These are phyloP conservation scores for Verticillium isaacii DNA, from an alignment of 2,329 filamentous ascomycete species.

Conservation along the genomic window DNA sequence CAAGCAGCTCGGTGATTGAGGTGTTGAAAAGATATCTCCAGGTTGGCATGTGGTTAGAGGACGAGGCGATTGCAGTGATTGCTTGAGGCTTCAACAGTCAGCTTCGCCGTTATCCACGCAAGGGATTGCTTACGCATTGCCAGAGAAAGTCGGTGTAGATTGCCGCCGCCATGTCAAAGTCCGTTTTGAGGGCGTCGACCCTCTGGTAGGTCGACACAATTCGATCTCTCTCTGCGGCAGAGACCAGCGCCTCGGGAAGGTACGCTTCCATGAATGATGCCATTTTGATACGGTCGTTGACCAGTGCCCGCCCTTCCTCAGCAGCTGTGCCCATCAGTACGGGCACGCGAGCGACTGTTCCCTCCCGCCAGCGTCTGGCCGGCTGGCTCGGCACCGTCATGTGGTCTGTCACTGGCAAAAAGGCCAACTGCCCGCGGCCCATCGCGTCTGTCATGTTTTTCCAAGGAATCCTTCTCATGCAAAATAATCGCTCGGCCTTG, in stretches of 20 bases:
- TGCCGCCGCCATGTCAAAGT: conserved; percentile 19
- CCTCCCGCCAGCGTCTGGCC: neutral
- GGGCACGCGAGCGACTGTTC: conserved; percentile 14
- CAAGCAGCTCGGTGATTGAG: conserved; percentile 15
- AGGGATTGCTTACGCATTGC: conserved; percentile 18
- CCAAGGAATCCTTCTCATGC: conserved; percentile 15
- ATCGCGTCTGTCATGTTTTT: conserved; percentile 13
- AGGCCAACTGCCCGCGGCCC: neutral
- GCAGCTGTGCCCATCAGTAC: conserved; percentile 18
- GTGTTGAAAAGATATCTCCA: conserved; percentile 22
- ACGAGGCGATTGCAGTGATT: conserved; percentile 16
- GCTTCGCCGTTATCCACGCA: neutral
- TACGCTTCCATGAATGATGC: conserved; percentile 13
- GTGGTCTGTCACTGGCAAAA: conserved; percentile 15
- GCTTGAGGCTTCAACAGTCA: conserved; percentile 17
- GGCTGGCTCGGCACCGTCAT: conserved; percentile 10
- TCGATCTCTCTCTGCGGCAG: neutral
- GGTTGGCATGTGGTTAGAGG: conserved; percentile 12
- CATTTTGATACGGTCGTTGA: conserved; percentile 17
- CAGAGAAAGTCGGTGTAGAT: conserved; percentile 21
- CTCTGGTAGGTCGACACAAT: conserved; percentile 15
- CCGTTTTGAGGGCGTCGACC: conserved; percentile 5
- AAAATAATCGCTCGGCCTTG: conserved; percentile 9
- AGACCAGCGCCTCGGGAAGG: conserved; percentile 4
- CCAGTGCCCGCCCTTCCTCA: conserved; percentile 17